Conservation (phyloP, 108 stramenopile genomes). For the Aurantiochytrium sp. region DNA sequence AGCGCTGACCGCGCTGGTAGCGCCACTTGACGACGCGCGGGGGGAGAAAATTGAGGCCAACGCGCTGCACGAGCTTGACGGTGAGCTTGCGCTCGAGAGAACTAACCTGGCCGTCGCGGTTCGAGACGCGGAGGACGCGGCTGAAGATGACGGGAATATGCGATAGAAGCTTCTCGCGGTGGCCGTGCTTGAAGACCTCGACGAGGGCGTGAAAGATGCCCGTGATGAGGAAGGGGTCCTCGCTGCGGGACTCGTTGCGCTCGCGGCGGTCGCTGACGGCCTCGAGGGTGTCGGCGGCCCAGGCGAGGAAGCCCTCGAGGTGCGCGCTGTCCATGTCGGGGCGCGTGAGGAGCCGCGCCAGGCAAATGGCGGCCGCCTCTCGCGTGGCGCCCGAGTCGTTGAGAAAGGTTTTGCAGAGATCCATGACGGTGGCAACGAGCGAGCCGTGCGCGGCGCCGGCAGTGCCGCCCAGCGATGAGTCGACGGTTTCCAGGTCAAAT, state of each 20-base stretch:
- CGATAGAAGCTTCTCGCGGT: conserved; percentile 28
- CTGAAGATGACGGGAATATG: neutral
- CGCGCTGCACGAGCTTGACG: conserved; percentile 83
- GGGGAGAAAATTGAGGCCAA: conserved; percentile 79
- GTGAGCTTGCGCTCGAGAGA: conserved; percentile 71
- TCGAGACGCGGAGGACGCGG: neutral
- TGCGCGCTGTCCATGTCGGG: conserved; percentile 79
- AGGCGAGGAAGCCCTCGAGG: conserved; percentile 66
- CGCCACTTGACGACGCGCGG: conserved; percentile 86
- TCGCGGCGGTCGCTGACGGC: neutral
- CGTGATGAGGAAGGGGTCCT: conserved; percentile 59
- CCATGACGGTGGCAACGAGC: conserved; percentile 59
- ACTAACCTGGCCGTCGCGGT: neutral
- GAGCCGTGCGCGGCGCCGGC: neutral
- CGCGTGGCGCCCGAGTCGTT: conserved; percentile 79
- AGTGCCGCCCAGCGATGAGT: conserved; percentile 49
- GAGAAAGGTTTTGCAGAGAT: conserved; percentile 59
- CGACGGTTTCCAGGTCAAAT: conserved; percentile 78
- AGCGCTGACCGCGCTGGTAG: conserved; percentile 79
- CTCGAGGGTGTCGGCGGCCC: conserved; percentile 46
- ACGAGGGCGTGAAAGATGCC: conserved; percentile 75
- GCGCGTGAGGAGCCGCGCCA: conserved; percentile 79
- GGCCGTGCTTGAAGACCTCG: conserved; percentile 63
- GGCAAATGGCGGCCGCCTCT: conserved; percentile 80
- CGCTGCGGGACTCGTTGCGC: neutral